Percentiles rank a stretch among this genome's conserved stretches.
These are phyloP conservation scores for Salvia miltiorrhiza DNA, from an alignment of 257 asterid genomes.

Conservation along the genomic window DNA sequence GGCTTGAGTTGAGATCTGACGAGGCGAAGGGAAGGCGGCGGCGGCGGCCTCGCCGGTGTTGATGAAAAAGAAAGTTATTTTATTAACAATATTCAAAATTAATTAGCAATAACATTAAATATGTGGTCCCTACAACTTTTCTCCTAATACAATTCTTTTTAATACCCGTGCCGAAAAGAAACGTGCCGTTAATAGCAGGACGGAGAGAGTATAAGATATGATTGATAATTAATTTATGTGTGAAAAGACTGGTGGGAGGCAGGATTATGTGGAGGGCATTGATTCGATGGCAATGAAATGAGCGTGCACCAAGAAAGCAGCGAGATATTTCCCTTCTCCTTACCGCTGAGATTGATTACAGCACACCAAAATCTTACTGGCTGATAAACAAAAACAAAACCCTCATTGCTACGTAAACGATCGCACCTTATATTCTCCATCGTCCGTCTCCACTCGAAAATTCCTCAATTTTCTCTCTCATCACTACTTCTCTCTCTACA, in stretches of 20 bases:
- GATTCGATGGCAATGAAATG: conserved; percentile 1
- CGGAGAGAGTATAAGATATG: background rate
- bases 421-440: conserved; percentile 19
- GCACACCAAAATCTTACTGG: conserved; percentile 25
- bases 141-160: too few relatives aligned
- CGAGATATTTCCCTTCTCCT: conserved; percentile 28
- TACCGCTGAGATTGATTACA: background rate
- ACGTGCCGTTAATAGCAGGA: too few relatives aligned
- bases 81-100: too few relatives aligned
- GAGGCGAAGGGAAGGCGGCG: too few relatives aligned
- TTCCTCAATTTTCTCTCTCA: conserved; percentile 13
- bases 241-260: background rate
- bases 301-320: conserved; percentile 26
- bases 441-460: conserved; percentile 15
- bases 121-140: too few relatives aligned
- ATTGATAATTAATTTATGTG: background rate
- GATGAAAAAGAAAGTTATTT: too few relatives aligned
- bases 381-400: conserved; percentile 25
- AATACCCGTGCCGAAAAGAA: too few relatives aligned
- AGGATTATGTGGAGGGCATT: conserved; percentile 13
- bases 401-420: conserved; percentile 40
- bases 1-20: too few relatives aligned
- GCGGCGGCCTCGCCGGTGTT: too few relatives aligned
- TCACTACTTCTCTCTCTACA: background rate
- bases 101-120: too few relatives aligned